Conservation (phyloP, 805 yeast genomes). For the Aciculoconidium aculeatum region DNA sequence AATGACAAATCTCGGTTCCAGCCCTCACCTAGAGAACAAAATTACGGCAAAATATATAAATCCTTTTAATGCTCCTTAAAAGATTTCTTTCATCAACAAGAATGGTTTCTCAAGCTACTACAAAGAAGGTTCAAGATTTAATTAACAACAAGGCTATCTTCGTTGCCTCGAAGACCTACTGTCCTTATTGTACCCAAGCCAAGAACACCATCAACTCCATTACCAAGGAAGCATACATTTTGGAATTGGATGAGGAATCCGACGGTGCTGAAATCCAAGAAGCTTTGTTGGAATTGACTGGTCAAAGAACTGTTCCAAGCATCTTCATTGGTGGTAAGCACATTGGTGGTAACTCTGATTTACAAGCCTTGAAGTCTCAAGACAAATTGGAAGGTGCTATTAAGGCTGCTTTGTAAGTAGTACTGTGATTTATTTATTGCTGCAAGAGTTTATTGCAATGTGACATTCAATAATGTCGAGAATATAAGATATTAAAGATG, state of each 20-base stretch:
- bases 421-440: background rate
- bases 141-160: constrained; percentile 65
- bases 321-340: constrained; percentile 87
- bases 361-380: constrained; percentile 60
- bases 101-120: constrained; percentile 57
- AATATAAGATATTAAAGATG: background rate
- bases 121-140: constrained; percentile 53
- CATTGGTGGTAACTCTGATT: constrained; percentile 91
- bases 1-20: too few species aligned
- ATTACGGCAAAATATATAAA: constrained; percentile 3
- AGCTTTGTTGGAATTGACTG: constrained; percentile 70
- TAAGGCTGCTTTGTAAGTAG: constrained; percentile 31
- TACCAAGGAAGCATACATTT: constrained; percentile 42
- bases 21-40: too few species aligned
- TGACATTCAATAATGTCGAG: background rate
- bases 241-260: constrained; percentile 49
- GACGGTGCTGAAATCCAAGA: constrained; percentile 81
- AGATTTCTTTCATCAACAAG: constrained; percentile 20
- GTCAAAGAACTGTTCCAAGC: constrained; percentile 92
- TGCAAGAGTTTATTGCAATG: too few species aligned
- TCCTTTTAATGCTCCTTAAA: constrained; percentile 1
- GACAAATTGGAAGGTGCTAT: constrained; percentile 51
- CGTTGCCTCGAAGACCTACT: constrained; percentile 65
- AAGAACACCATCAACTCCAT: constrained; percentile 39
- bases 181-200: constrained; percentile 40